Conservation (phyloP, 768 basidiomycete genomes). For the Peribolospora baueri region DNA sequence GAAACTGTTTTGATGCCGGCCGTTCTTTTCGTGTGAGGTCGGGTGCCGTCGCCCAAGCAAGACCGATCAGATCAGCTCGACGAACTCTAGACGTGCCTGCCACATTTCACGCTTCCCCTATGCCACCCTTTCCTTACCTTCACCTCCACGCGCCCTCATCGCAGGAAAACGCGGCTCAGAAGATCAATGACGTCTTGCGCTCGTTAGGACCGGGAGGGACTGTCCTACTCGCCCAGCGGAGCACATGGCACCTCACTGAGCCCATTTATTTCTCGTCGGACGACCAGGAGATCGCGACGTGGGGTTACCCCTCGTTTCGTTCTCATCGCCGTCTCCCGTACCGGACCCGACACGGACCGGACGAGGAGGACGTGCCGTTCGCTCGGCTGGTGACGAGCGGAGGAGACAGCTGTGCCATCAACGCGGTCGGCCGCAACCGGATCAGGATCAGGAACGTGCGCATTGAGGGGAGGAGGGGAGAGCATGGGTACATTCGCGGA, state of each 20-base stretch:
- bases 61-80: too few species aligned
- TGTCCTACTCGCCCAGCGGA: too few species aligned
- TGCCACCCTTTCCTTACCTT: too few species aligned
- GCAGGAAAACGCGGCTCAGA: too few species aligned
- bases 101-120: too few species aligned
- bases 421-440: constrained; percentile 10
- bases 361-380: neutral
- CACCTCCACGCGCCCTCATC: too few species aligned
- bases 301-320: constrained; percentile 1
- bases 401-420: neutral
- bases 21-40: too few species aligned
- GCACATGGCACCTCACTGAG: neutral
- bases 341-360: neutral
- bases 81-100: too few species aligned
- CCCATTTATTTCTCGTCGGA: constrained; percentile 11
- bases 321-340: neutral
- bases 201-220: neutral
- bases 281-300: constrained; percentile 15
- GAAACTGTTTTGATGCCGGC: too few species aligned
- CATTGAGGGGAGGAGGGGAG: constrained; percentile 1
- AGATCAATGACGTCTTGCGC: too few species aligned
- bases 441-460: constrained; percentile 9
- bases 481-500: neutral
- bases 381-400: neutral
- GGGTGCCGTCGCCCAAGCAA: too few species aligned